Base-by-base conservation (phyloP, 1,139 yeast species). In the Barnettozyma hawaiiensis region DNA sequence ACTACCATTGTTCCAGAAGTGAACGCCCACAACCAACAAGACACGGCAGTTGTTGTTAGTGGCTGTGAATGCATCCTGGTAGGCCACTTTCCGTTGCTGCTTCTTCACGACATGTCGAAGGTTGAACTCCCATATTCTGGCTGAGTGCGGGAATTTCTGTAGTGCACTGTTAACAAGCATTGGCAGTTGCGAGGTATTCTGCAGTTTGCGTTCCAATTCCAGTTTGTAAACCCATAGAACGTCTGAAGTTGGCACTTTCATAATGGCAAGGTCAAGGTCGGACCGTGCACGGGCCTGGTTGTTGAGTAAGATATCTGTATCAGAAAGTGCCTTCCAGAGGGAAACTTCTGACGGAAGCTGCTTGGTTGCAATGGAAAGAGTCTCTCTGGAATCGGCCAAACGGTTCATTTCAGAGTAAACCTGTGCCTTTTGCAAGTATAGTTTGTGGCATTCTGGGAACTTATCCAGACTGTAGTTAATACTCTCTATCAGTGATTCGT, bases 1-100 rank as follows among this genome's bases (percentile, higher is more conserved):
- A 52, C 85, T 85, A 0, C 85, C 82, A 28, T 78, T 85, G 3
- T 65, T 55, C 83, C 85, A 85, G 52, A 87, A 80, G 48, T 77
- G 76, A 7, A 72, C 64, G 0, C 94, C 97, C 38, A 86, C 80
- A 1, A 76, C 70, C 21, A 78, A 52, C 20, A 90, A 65, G 1
- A 90, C 74, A 26, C 70, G 52, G 0, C 82, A 70, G 39, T 82
- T 70, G 49, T 83, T 83, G 39, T 75, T 68, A 0, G 95, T 84
- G 8, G 70, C 71, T 46, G 72, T 75, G 45, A 92, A 67, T 0
- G 97, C 96, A 57, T 83, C 89, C 24, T 81, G 68, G 44, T 84
- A 81, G 11, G 79, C 70, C 11, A 77, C 75, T 56, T 81, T 85
- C 39, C 85, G 70, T 47, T 77, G 78, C 3, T 78, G 66, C 60